Percentiles rank a stretch among this genome's conserved stretches.
Conservation (phyloP, 768 basidiomycete genomes). For the Porphyrellus cyaneotinctus region DNA sequence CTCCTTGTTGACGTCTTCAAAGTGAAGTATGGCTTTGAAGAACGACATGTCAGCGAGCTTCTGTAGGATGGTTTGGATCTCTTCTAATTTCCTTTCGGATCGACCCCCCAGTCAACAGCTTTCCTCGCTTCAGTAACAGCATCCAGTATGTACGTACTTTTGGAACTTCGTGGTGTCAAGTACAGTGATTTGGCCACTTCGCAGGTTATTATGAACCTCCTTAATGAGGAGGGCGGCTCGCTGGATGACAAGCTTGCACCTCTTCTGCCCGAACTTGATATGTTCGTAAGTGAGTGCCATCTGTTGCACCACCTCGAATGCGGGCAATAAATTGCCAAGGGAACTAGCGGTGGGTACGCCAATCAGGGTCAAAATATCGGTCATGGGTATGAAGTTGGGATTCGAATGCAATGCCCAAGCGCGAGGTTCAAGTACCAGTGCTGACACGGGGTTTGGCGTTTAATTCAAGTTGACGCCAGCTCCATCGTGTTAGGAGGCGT, state of each 20-base stretch:
- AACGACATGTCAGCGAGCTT: constrained; percentile 3
- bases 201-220: not conserved
- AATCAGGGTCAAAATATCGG: not conserved
- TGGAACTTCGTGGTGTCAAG: not conserved
- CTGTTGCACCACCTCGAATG: not conserved
- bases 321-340: not conserved
- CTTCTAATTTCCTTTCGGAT: constrained; percentile 1
- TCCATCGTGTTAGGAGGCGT: too few relatives aligned
- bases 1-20: not conserved
- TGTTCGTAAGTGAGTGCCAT: not conserved
- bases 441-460: too few relatives aligned
- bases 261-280: not conserved
- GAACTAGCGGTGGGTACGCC: not conserved
- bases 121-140: too few relatives aligned
- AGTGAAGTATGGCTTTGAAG: constrained; percentile 3
- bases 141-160: not conserved
- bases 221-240: constrained; percentile 2
- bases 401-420: not conserved
- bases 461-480: too few relatives aligned
- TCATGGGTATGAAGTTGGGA: not conserved
- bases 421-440: not conserved
- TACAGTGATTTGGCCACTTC: not conserved
- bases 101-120: not conserved
- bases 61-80: not conserved
- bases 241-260: constrained; percentile 2